phyloP scores from a whole-genome alignment of 139 green algal species.

The Zygnema cylindricum region DNA sequence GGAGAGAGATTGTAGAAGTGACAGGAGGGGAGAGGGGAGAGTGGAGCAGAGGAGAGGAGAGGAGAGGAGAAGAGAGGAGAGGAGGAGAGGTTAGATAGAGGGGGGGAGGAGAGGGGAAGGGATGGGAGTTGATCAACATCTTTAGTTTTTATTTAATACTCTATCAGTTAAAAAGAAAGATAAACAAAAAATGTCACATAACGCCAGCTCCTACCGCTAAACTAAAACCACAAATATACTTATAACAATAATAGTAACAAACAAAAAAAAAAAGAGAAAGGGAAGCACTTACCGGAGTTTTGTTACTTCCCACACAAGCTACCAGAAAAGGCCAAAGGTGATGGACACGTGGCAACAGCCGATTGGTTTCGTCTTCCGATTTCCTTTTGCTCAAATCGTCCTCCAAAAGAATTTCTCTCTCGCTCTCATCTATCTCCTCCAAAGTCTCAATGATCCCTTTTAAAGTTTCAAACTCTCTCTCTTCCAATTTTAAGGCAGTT shows the following conservation, averaged over 20 bases:
- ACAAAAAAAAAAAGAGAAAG: neutral
- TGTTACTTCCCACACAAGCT: neutral
- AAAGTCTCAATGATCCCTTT: constrained; percentile 1
- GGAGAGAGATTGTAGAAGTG: too few relatives aligned
- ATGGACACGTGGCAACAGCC: constrained; percentile 45
- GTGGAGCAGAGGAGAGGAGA: too few relatives aligned
- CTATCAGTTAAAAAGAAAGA: too few relatives aligned
- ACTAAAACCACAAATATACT: neutral
- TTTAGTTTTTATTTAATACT: too few relatives aligned
- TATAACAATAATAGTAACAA: constrained; percentile 1
- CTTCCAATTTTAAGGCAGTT: neutral
- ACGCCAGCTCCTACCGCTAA: too few relatives aligned
- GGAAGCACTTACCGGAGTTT: neutral
- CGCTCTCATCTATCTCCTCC: neutral
- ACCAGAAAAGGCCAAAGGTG: constrained; percentile 35
- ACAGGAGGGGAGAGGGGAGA: too few relatives aligned
- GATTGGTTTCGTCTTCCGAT: constrained; percentile 31
- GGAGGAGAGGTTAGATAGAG: too few relatives aligned
- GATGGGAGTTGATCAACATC: too few relatives aligned
- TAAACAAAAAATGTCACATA: too few relatives aligned
- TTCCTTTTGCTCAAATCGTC: constrained; percentile 16
- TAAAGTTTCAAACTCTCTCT: neutral
- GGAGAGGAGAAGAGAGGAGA: too few relatives aligned
- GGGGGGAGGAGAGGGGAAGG: too few relatives aligned
- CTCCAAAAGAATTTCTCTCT: constrained; percentile 1